Evolutionary conservation across 1,284 basidiomycete genomes (phyloP), one percentile per base, ranked within the genome.

Genomic region (Flammula alnicola): DNA sequence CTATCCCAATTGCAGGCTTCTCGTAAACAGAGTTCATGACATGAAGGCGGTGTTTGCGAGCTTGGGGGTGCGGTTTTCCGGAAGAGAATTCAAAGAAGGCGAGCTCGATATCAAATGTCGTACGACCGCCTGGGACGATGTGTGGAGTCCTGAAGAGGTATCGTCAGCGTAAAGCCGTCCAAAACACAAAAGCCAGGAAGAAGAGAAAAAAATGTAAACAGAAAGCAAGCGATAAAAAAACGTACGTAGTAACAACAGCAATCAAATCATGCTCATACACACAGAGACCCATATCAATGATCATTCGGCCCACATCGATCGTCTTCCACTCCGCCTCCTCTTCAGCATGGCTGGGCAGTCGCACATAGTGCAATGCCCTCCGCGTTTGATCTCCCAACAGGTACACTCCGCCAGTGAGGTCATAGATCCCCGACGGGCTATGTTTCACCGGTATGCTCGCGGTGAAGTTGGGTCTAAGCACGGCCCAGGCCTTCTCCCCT

Each of bases 181-280:
- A n/a, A n/a, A n/a, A n/a, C n/a, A n/a, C n/a, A n/a, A n/a, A n/a
- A n/a, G n/a, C n/a, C n/a, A n/a, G n/a, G n/a, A n/a, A n/a, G n/a
- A n/a, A n/a, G n/a, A n/a, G n/a, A n/a, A n/a, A n/a, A n/a, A n/a
- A n/a, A n/a, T n/a, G n/a, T n/a, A n/a, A n/a, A n/a, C n/a, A n/a
- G n/a, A n/a, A n/a, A n/a, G n/a, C n/a, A n/a, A n/a, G 14, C 16
- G 22, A 31, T 52, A 7, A 23, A 35, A 62, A 29, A 43, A 66
- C 70, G 19, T 52, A 73, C 74, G 60, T 65, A 4, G 73, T 73
- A 20, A 78, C 62, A 25, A 77, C 57, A 3, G 73, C 76, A 19
- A 79, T 67, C 16, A 81, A 62, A 58, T 81, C 76, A 52, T 78
- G 76, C 57, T 80, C 78, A 17, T 74, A 63, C 5, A 78, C 61